These are phyloP conservation scores for Funneliformis caledonium DNA, from an alignment of 371 early-diverging fungal species.

Conservation along the genomic window DNA sequence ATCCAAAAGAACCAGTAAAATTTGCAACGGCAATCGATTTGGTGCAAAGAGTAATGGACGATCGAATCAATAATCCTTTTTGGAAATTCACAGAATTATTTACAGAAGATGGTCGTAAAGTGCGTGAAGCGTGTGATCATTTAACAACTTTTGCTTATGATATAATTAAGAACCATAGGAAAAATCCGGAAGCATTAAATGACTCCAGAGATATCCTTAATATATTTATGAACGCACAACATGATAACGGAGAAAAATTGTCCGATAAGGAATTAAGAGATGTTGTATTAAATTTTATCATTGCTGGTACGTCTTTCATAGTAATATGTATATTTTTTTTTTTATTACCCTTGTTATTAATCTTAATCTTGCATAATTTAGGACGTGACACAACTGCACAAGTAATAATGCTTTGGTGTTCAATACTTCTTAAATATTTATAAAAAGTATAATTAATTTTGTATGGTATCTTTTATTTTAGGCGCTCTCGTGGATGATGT, in stretches of 20 bases:
- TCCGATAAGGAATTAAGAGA: too few relatives aligned
- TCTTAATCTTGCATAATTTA: background rate
- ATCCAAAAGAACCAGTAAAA: constrained; percentile 43
- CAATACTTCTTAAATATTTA: too few relatives aligned
- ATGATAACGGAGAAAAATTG: constrained; percentile 42
- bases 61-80: constrained; percentile 49
- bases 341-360: too few relatives aligned
- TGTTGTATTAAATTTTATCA: too few relatives aligned
- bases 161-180: constrained; percentile 53
- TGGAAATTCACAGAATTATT: constrained; percentile 47
- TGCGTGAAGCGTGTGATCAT: constrained; percentile 39
- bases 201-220: constrained; percentile 58
- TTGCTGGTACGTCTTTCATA: too few relatives aligned
- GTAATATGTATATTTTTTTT: too few relatives aligned
- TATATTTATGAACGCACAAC: constrained; percentile 62
- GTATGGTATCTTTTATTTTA: too few relatives aligned
- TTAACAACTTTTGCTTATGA: constrained; percentile 52
- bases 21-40: constrained; percentile 66
- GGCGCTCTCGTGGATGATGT: too few relatives aligned
- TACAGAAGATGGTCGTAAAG: constrained; percentile 31
- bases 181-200: constrained; percentile 45
- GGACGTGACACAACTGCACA: constrained; percentile 60
- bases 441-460: too few relatives aligned
- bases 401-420: background rate
- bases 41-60: constrained; percentile 46